Percentiles rank a stretch among this genome's conserved stretches.
phyloP scores from a whole-genome alignment of 495 filamentous ascomycete species.

The Neurospora pannonica region DNA sequence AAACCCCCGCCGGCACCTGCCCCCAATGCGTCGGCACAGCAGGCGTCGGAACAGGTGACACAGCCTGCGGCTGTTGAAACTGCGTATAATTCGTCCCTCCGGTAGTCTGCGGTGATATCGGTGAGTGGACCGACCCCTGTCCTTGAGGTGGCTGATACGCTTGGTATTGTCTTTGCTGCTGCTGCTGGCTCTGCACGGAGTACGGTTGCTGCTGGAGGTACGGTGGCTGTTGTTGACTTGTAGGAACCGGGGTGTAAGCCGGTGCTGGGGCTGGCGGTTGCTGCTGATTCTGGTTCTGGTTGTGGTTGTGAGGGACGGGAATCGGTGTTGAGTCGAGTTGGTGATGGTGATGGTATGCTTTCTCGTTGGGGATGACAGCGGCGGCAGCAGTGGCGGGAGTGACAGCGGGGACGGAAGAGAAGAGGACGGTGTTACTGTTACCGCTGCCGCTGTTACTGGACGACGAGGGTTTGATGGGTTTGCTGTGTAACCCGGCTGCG shows the following conservation, averaged over 20 bases:
- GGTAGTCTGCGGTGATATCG: background rate
- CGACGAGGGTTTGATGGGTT: conserved; percentile 12
- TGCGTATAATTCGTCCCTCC: background rate
- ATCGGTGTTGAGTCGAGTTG: background rate
- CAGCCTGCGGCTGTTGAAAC: background rate
- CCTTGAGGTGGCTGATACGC: background rate
- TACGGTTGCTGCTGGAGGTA: conserved; percentile 9
- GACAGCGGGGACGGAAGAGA: background rate
- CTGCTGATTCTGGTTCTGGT: background rate
- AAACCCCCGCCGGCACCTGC: background rate
- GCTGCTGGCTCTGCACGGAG: conserved; percentile 6
- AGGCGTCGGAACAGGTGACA: background rate
- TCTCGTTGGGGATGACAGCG: background rate
- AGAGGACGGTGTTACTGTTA: background rate
- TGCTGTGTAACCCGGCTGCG: conserved; percentile 29
- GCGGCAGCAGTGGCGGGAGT: background rate
- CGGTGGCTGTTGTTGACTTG: background rate
- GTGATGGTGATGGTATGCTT: background rate
- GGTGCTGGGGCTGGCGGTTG: background rate
- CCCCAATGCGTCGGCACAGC: background rate
- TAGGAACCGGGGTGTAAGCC: background rate
- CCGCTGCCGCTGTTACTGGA: background rate
- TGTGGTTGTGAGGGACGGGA: background rate
- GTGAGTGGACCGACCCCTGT: background rate
- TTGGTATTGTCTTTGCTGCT: background rate